A percentile compares a stretch with the other conserved stretches of the same genome.
phyloP scores from a whole-genome alignment of 345 rosid genomes.

The Lepidium sativum region DNA sequence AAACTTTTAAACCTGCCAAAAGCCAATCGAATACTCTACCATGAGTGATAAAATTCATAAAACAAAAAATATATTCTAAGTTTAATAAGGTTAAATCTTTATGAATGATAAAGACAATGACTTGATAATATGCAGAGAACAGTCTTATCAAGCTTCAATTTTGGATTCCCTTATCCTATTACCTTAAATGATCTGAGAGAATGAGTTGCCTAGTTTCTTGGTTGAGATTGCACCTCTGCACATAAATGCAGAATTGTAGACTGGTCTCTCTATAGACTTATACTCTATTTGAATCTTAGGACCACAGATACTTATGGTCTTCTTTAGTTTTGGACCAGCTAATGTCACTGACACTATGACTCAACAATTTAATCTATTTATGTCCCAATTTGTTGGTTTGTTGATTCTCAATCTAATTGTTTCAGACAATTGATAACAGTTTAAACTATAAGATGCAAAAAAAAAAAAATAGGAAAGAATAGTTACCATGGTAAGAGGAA shows the following conservation, averaged over 20 bases:
- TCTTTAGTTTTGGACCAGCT: conserved; percentile 13
- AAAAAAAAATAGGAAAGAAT: not conserved
- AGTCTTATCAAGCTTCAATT: conserved; percentile 21
- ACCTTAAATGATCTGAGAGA: conserved; percentile 17
- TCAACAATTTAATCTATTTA: not conserved
- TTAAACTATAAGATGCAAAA: conserved; percentile 1
- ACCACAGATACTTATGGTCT: conserved; percentile 21
- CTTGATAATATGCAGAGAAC: not conserved
- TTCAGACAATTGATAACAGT: not conserved
- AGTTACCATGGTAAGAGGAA: conserved; percentile 16
- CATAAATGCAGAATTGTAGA: conserved; percentile 22
- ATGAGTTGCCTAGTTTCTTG: conserved; percentile 4
- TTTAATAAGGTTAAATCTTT: not conserved
- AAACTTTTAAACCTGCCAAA: conserved; percentile 24
- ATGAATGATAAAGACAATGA: conserved; percentile 10
- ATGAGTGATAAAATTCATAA: conserved; percentile 8
- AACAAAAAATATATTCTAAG: conserved; percentile 13
- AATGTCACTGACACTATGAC: conserved; percentile 21
- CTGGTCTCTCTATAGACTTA: conserved; percentile 15
- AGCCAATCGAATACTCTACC: conserved; percentile 28
- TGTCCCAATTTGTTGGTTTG: not conserved
- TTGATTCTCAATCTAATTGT: not conserved
- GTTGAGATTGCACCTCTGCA: conserved; percentile 14
- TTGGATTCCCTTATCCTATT: conserved; percentile 16
- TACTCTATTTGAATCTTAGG: conserved; percentile 15